Evolutionary conservation across 106 monocot genomes (phyloP), one percentile per base, ranked within the genome.

Genomic region (Phalaenopsis aphrodite): DNA sequence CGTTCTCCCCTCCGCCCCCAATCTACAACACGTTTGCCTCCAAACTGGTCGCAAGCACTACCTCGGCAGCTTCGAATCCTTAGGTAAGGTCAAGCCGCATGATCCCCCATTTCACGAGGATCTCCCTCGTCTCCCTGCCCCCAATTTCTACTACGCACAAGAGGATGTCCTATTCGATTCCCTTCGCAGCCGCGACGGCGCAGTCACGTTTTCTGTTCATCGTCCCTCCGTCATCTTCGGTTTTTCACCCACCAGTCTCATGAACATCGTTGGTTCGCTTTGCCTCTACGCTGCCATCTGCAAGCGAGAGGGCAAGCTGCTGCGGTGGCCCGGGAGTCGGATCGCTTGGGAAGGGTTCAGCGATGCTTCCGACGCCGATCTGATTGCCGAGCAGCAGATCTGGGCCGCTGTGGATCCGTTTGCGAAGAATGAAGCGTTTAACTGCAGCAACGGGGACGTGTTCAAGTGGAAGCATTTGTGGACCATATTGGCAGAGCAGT

Each of bases 11-110:
- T 82, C 65, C 82, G 82, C 82, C 75, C 82, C 90, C 12, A 77
- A 77, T 42, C 85, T 97, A 37, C 87, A 82, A 78, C 96, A 97
- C 77, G 71, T 97, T 48, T 94, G 88, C 72, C 84, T 97, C 16
- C 87, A 86, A 76, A 97, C 96, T 17, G 96, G 96, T 10, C 84
- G 92, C 57, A 90, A 90, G 49, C 94, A 97, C 86, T 97, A 97
- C 79, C 0, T 86, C 72, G 91, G 93, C 41, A 69, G 88, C 9
- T 88, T 87, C 56, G 90, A 83, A 8, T 83, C 82, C 74, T 0
- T 84, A 18, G 87, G 87, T 19, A 78, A 78, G 57, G 17, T 83
- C 55, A 7, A 41, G 24, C 49, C 87, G 17, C 87, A 79, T 79
- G 90, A 90, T 1, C 75, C 90, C 5, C 93, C 93, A 4, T 89